These are phyloP conservation scores for Drosera spatulata DNA, from an alignment of 179 eudicot genomes.

Conservation along the genomic window DNA sequence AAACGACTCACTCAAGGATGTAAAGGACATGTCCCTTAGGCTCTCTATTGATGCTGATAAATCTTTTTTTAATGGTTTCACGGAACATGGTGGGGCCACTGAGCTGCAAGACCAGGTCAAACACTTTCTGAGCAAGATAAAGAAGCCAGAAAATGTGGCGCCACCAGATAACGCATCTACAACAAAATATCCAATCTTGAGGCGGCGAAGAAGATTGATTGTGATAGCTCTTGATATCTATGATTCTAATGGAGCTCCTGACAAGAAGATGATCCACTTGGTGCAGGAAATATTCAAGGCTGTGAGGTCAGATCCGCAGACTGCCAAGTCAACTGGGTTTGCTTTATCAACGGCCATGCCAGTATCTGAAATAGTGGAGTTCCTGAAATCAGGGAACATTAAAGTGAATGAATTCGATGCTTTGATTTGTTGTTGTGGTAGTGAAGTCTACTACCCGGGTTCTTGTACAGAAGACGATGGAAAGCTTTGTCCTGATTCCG, in stretches of 20 bases:
- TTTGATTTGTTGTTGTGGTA: conserved; percentile 61
- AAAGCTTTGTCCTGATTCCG: conserved; percentile 38
- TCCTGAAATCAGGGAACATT: conserved; percentile 39
- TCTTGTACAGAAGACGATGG: conserved; percentile 33
- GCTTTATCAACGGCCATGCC: conserved; percentile 70
- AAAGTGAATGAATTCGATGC: conserved; percentile 61
- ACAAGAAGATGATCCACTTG: conserved; percentile 36
- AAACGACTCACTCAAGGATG: conserved; percentile 59
- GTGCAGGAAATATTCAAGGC: conserved; percentile 46
- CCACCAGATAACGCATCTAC: conserved; percentile 7
- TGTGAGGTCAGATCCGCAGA: conserved; percentile 36
- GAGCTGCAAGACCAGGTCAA: conserved; percentile 59
- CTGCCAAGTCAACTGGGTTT: conserved; percentile 42
- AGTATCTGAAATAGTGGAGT: conserved; percentile 27
- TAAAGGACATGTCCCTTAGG: conserved; percentile 61
- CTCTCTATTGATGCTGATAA: conserved; percentile 65
- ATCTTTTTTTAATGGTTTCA: conserved; percentile 27
- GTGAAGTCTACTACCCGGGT: conserved; percentile 66
- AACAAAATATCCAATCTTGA: conserved; percentile 52
- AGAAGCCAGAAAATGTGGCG: conserved; percentile 22
- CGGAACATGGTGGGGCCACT: conserved; percentile 16
- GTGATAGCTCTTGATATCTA: conserved; percentile 64
- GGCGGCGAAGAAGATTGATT: conserved; percentile 37
- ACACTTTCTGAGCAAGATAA: conserved; percentile 44
- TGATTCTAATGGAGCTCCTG: conserved; percentile 39